phyloP scores from a whole-genome alignment of 306 rosid species.

The Fragaria ananassa region DNA sequence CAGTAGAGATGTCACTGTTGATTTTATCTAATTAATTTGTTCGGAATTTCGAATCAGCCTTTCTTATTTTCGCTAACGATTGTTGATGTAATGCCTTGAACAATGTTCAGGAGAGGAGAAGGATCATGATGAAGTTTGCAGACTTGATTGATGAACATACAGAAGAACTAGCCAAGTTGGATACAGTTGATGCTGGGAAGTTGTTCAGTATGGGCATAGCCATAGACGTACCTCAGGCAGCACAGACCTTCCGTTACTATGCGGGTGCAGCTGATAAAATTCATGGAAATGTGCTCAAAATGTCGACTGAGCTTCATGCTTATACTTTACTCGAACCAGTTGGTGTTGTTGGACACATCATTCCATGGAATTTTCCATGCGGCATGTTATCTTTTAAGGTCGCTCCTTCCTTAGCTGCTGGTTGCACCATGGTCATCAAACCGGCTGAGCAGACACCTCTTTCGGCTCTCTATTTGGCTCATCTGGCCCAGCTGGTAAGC shows the following conservation, averaged over 20 bases:
- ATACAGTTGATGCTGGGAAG: constrained; percentile 67
- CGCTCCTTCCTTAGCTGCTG: constrained; percentile 80
- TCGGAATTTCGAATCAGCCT: not conserved
- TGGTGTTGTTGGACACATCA: constrained; percentile 80
- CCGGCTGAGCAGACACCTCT: constrained; percentile 94
- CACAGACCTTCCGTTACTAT: constrained; percentile 52
- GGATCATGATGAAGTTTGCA: constrained; percentile 59
- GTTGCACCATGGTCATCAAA: constrained; percentile 81
- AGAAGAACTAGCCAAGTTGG: constrained; percentile 70
- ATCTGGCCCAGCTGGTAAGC: constrained; percentile 61
- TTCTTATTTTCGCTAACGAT: no score
- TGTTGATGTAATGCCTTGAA: not conserved
- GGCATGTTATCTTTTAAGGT: constrained; percentile 49
- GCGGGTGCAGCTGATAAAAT: constrained; percentile 92
- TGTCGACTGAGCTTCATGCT: constrained; percentile 46
- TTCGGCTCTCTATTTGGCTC: constrained; percentile 74
- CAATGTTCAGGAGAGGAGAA: constrained; percentile 55
- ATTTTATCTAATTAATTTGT: no score
- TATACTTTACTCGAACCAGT: constrained; percentile 75
- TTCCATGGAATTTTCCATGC: constrained; percentile 84
- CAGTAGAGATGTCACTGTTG: no score
- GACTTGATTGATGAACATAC: constrained; percentile 55
- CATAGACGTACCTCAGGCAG: constrained; percentile 46
- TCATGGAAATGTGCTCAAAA: constrained; percentile 67
- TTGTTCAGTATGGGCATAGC: constrained; percentile 34